These are phyloP conservation scores for Fusarium denticulatum DNA, from an alignment of 2,329 filamentous ascomycete genomes.

Conservation along the genomic window DNA sequence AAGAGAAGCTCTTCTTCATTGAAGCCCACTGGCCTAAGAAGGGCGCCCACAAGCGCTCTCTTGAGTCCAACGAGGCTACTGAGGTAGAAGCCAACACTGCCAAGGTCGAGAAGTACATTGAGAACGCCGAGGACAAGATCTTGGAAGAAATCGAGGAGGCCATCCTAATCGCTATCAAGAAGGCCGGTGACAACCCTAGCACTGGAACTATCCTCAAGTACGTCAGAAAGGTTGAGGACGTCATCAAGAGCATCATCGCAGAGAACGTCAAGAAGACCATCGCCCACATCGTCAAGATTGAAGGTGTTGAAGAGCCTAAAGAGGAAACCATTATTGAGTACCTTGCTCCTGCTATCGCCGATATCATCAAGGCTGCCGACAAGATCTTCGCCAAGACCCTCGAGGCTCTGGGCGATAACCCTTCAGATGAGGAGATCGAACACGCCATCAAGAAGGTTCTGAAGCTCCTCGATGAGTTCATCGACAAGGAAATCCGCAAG, in stretches of 20 bases:
- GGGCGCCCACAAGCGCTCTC: conserved; percentile 3
- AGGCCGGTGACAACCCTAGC: not conserved
- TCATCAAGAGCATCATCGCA: conserved; percentile 1
- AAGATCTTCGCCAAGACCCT: conserved; percentile 4
- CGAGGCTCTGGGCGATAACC: conserved; percentile 2
- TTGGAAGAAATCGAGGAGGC: not conserved
- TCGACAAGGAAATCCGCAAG: conserved; percentile 18
- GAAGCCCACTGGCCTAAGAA: not conserved
- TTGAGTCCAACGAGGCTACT: not conserved
- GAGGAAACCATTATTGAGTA: not conserved
- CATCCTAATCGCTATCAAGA: not conserved
- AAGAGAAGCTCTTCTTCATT: not conserved
- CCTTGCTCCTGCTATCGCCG: not conserved
- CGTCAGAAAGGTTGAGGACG: conserved; percentile 9
- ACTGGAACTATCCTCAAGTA: not conserved
- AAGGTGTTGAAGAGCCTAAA: conserved; percentile 1
- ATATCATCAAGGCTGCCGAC: not conserved
- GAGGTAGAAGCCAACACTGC: conserved; percentile 2
- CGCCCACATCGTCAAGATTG: not conserved
- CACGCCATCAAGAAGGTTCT: conserved; percentile 1
- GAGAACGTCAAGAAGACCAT: conserved; percentile 14
- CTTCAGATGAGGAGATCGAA: not conserved
- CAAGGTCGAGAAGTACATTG: conserved; percentile 12
- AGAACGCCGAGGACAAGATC: conserved; percentile 6
- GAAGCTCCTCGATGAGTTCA: conserved; percentile 6